Conservation (phyloP, 805 yeast species). For the Metschnikowia hibisci region DNA sequence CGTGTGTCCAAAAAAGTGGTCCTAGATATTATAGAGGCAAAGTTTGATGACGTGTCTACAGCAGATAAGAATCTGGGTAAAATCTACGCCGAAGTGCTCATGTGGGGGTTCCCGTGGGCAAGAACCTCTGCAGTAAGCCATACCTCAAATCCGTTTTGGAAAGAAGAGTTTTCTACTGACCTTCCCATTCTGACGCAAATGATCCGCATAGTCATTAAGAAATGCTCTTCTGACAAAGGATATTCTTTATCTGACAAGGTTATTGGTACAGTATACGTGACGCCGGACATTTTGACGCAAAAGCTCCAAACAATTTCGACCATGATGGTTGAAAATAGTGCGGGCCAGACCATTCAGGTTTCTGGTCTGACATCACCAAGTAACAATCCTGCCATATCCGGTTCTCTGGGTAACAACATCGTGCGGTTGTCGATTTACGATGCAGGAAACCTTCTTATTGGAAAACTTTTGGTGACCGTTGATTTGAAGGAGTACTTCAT, state of each 20-base stretch:
- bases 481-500: constrained; percentile 51
- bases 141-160: constrained; percentile 66
- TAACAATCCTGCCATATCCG: background rate
- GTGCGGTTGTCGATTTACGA: constrained; percentile 46
- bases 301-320: constrained; percentile 32
- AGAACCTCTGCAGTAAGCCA: constrained; percentile 63
- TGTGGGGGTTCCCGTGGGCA: constrained; percentile 77
- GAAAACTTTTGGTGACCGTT: constrained; percentile 53
- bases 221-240: constrained; percentile 22
- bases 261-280: constrained; percentile 52
- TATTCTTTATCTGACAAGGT: constrained; percentile 35
- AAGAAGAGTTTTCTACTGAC: constrained; percentile 67
- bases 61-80: constrained; percentile 19
- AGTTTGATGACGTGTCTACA: constrained; percentile 32
- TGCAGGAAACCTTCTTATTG: constrained; percentile 44
- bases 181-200: constrained; percentile 53
- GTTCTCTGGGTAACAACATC: constrained; percentile 28
- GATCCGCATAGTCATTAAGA: constrained; percentile 47
- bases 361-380: constrained; percentile 11
- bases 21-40: constrained; percentile 64
- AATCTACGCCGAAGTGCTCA: constrained; percentile 64
- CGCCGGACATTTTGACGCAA: constrained; percentile 47
- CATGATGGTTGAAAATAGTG: constrained; percentile 28
- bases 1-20: constrained; percentile 52
- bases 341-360: constrained; percentile 21